Base-by-base conservation (phyloP, 305 asterid genomes). In the Andrographis paniculata region DNA sequence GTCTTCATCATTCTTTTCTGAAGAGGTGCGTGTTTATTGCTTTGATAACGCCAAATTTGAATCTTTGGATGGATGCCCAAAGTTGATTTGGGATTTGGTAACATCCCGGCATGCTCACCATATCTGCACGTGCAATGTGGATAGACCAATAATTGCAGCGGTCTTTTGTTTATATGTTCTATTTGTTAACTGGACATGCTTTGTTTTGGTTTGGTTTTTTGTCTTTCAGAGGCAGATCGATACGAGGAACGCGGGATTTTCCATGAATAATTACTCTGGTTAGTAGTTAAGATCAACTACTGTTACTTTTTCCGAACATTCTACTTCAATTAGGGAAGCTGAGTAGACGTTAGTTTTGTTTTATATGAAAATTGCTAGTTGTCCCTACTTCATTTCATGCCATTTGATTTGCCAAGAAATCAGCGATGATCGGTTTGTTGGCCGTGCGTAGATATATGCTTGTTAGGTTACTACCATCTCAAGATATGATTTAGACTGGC, bases 1-100 rank as follows among this genome's bases (percentile, higher is more conserved):
- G 44, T 79, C 94, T 40, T 69, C 89, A 27, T 76, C 87, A 18
- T 73, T 76, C 70, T 73, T 73, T 56, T 63, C 74, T 2, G 87
- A 75, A 66, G 87, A 75, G 45, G 60, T 61, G 45, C 55, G 68
- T 45, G 23, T 36, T 57, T 41, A 33, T 45, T 45, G 21, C 31
- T 31, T 28, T 17, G 0, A 36, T 12, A 46, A 44, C 56, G 30
- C 53, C 31, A 41, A 41, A 42, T 47, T 50, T 39, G 14, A 13
- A 17, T 50, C 16, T 37, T 23, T 8, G 48, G 18, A n/a, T n/a
- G 17, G 42, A 37, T 37, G 42, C 8, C 17, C 16, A 13, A 17
- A 13, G 16, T 37, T 13, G 17, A 37, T 37, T 24, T 17, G 6
- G 42, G 42, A 13, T 37, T 37, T 37, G 13, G 4, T 22, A 47